These are phyloP conservation scores for Micractinium sp. DNA, from an alignment of 139 green algal species.

Conservation along the genomic window DNA sequence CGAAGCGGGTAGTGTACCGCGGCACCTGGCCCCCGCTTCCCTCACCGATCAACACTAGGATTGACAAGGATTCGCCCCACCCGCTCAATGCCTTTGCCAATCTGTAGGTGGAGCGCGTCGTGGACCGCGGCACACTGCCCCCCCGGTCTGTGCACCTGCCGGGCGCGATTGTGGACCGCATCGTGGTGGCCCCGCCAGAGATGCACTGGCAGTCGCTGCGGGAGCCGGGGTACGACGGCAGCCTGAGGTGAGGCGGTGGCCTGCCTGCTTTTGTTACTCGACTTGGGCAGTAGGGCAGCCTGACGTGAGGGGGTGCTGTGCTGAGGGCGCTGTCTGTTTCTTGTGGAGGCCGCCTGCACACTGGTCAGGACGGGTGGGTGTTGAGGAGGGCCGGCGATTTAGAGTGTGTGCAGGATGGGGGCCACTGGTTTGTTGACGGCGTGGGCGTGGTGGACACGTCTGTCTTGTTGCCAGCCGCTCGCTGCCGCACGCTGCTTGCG, in stretches of 20 bases:
- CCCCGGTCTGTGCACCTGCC: constrained; percentile 48
- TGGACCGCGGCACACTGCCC: constrained; percentile 45
- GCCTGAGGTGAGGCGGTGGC: constrained; percentile 29
- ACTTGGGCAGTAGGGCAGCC: not conserved
- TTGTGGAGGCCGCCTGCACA: no score
- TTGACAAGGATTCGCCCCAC: no score
- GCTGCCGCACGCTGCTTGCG: not conserved
- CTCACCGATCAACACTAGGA: no score
- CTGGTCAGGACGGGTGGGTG: not conserved
- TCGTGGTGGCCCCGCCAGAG: constrained; percentile 48
- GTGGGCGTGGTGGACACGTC: no score
- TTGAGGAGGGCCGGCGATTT: no score
- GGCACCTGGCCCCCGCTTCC: no score
- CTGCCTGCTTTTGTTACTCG: not conserved
- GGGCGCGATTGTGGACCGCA: constrained; percentile 48
- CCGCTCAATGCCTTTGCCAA: no score
- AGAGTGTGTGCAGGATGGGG: no score
- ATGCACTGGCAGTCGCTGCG: constrained; percentile 44
- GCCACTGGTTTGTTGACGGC: no score
- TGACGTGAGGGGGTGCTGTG: not conserved
- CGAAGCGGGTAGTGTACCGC: no score
- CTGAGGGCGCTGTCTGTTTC: not conserved
- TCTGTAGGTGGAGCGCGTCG: constrained; percentile 49
- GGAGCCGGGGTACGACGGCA: constrained; percentile 33
- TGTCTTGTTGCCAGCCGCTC: no score